Conservation (phyloP, 1,139 yeast species). For the Arxiozyma telluris region DNA sequence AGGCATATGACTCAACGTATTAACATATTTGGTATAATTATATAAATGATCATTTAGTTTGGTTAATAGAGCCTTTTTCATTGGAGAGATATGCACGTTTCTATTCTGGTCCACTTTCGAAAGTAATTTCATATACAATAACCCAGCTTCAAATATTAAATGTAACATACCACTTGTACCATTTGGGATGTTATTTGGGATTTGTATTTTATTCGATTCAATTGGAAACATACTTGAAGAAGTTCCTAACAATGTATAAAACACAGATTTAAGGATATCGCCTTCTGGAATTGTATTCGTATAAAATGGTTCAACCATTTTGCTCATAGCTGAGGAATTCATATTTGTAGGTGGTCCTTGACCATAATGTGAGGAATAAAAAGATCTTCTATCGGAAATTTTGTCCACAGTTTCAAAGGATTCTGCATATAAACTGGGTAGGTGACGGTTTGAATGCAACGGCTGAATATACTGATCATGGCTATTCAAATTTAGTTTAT, state of each 20-base stretch:
- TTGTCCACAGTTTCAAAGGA: slow-evolving; percentile 33
- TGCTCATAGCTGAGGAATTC: slow-evolving; percentile 16
- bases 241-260: slow-evolving; percentile 64
- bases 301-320: slow-evolving; percentile 26
- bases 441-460: slow-evolving; percentile 6
- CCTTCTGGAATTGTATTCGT: slow-evolving; percentile 36
- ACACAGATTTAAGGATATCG: slow-evolving; percentile 47
- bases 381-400: slow-evolving; percentile 32
- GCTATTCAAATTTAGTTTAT: slow-evolving; percentile 11
- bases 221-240: slow-evolving; percentile 57
- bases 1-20: slow-evolving; percentile 38
- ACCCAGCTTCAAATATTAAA: slow-evolving; percentile 61
- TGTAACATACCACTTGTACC: slow-evolving; percentile 52
- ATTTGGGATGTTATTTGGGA: slow-evolving; percentile 49
- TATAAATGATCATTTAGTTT: slow-evolving; percentile 46
- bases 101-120: slow-evolving; percentile 30
- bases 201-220: slow-evolving; percentile 27
- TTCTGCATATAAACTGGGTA: slow-evolving; percentile 27
- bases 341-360: slow-evolving; percentile 8
- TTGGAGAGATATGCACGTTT: slow-evolving; percentile 38
- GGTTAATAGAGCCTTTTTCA: slow-evolving; percentile 57
- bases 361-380: slow-evolving; percentile 19
- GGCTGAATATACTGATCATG: slow-evolving; percentile 12
- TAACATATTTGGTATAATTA: slow-evolving; percentile 47
- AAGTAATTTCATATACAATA: slow-evolving; percentile 47